phyloP scores from a whole-genome alignment of 768 basidiomycete species.

The Boletus subparvulus region DNA sequence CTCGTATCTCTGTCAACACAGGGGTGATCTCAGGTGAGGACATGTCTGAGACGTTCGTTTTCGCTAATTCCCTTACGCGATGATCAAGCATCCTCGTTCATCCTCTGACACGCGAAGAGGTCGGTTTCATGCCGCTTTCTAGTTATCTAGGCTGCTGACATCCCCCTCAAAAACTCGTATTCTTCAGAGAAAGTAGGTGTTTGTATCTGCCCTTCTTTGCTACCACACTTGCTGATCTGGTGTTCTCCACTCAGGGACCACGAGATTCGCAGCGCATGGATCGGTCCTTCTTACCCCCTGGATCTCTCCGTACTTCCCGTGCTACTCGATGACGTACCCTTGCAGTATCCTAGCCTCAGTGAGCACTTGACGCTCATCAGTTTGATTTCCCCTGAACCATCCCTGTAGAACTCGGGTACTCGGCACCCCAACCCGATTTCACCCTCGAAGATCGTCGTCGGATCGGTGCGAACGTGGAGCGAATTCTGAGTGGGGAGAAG shows the following conservation, averaged over 20 bases:
- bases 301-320: slow-evolving; percentile 58
- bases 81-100: slow-evolving; percentile 67
- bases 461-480: slow-evolving; percentile 61
- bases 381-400: not conserved
- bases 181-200: slow-evolving; percentile 50
- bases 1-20: slow-evolving; percentile 69
- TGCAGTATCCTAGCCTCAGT: slow-evolving; percentile 70
- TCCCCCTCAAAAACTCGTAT: not conserved
- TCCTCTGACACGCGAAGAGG: slow-evolving; percentile 70
- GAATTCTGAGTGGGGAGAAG: slow-evolving; percentile 56
- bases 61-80: not conserved
- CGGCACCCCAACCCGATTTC: slow-evolving; percentile 47
- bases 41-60: not conserved
- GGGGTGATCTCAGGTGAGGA: slow-evolving; percentile 63
- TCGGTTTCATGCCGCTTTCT: slow-evolving; percentile 30
- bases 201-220: not conserved
- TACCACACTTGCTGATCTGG: not conserved
- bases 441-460: slow-evolving; percentile 61
- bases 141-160: not conserved
- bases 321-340: slow-evolving; percentile 51
- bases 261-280: slow-evolving; percentile 67
- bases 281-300: slow-evolving; percentile 68
- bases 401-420: slow-evolving; percentile 64
- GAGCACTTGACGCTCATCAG: slow-evolving; percentile 22
- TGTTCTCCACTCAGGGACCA: slow-evolving; percentile 52